These are phyloP conservation scores for Jamesozyma jinghongensis DNA, from an alignment of 805 yeast species.

Conservation along the genomic window DNA sequence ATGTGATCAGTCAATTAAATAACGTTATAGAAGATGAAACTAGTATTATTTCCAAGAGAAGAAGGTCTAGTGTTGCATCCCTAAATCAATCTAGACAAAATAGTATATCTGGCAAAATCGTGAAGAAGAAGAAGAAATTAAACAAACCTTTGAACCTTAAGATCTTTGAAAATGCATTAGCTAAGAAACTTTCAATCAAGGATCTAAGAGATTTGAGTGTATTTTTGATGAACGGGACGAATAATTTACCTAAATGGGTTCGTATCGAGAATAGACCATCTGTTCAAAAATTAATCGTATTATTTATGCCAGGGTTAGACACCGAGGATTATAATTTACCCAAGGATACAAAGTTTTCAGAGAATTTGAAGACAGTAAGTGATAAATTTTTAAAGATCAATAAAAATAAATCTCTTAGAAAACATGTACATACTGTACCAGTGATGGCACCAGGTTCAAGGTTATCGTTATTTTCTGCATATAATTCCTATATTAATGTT, in stretches of 20 bases:
- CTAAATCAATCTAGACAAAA: constrained; percentile 7
- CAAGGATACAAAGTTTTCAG: constrained; percentile 10
- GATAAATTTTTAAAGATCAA: constrained; percentile 6
- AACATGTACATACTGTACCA: constrained; percentile 32
- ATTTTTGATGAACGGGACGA: constrained; percentile 34
- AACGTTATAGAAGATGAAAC: neutral
- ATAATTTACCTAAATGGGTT: constrained; percentile 42
- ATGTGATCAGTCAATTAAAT: constrained; percentile 8
- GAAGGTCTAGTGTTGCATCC: constrained; percentile 24
- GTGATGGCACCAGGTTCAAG: constrained; percentile 59
- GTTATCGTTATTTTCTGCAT: constrained; percentile 44
- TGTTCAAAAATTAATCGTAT: constrained; percentile 46
- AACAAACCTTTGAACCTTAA: constrained; percentile 27
- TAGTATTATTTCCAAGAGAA: constrained; percentile 12
- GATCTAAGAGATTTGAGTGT: constrained; percentile 41
- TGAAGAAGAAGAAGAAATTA: constrained; percentile 29
- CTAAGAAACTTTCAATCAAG: constrained; percentile 28
- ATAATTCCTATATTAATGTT: constrained; percentile 46
- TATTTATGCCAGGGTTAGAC: constrained; percentile 59
- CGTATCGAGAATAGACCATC: constrained; percentile 38
- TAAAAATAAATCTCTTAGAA: constrained; percentile 5
- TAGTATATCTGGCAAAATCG: constrained; percentile 5
- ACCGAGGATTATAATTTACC: constrained; percentile 33
- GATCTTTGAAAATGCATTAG: constrained; percentile 24
- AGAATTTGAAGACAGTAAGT: constrained; percentile 1